These are phyloP conservation scores for Boletus coccyginus DNA, from an alignment of 768 basidiomycete species.

Conservation along the genomic window DNA sequence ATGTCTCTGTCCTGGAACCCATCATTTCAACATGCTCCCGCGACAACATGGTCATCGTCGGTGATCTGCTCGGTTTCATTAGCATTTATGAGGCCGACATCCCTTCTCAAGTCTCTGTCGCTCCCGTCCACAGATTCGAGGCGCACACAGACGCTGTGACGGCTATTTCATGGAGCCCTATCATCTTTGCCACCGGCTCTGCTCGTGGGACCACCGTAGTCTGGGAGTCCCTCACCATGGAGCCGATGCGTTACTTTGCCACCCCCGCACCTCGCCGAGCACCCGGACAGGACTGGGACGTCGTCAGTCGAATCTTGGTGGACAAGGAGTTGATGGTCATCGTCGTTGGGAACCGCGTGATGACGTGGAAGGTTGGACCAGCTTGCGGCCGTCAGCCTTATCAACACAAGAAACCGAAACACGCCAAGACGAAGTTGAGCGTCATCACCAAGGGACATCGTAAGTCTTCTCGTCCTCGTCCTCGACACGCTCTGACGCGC, in stretches of 20 bases:
- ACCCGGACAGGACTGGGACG: slow-evolving; percentile 37
- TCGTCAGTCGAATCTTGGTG: slow-evolving; percentile 57
- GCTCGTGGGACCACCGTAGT: slow-evolving; percentile 54
- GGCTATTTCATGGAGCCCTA: slow-evolving; percentile 57
- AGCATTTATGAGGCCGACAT: slow-evolving; percentile 55
- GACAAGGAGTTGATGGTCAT: slow-evolving; percentile 54
- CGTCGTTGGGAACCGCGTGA: slow-evolving; percentile 55
- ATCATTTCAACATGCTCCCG: slow-evolving; percentile 38
- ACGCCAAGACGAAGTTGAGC: slow-evolving; percentile 25
- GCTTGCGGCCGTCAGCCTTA: slow-evolving; percentile 28
- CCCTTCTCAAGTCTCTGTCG: slow-evolving; percentile 15
- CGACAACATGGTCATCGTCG: slow-evolving; percentile 58
- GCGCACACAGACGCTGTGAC: slow-evolving; percentile 68
- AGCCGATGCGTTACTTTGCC: slow-evolving; percentile 52
- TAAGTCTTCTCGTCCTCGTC: slow-evolving; percentile 27
- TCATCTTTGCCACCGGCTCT: slow-evolving; percentile 66
- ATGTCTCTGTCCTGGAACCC: slow-evolving; percentile 49
- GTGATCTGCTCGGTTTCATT: slow-evolving; percentile 64
- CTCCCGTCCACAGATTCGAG: slow-evolving; percentile 50
- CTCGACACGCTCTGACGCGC: neutral
- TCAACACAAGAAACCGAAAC: slow-evolving; percentile 33
- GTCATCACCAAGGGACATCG: slow-evolving; percentile 44
- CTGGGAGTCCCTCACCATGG: slow-evolving; percentile 67
- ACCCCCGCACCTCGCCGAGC: slow-evolving; percentile 41
- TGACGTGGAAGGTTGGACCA: slow-evolving; percentile 66